These are phyloP conservation scores for Plasmopara muralis DNA, from an alignment of 352 stramenopile species.

Conservation along the genomic window DNA sequence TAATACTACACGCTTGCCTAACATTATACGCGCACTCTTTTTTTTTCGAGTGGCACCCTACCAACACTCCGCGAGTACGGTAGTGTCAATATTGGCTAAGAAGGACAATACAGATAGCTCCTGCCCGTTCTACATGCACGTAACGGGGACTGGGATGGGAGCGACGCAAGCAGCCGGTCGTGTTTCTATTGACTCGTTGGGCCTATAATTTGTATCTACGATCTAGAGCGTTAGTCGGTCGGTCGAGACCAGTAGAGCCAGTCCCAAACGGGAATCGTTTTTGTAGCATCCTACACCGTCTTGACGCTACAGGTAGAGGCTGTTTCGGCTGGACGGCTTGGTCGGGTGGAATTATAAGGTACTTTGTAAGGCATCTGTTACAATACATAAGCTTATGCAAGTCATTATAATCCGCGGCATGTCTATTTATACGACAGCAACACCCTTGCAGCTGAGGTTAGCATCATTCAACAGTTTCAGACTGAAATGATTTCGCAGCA, in stretches of 20 bases:
- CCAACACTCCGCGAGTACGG: background rate
- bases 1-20: background rate
- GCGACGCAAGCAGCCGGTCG: conserved; percentile 9
- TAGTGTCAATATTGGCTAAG: background rate
- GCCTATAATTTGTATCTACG: conserved; percentile 4
- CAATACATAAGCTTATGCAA: background rate
- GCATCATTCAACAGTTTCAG: background rate
- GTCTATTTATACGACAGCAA: conserved; percentile 1
- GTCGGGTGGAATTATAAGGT: conserved; percentile 10
- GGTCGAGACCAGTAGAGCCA: conserved; percentile 2
- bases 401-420: background rate
- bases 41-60: too few relatives aligned
- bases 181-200: background rate
- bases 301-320: conserved; percentile 18
- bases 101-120: background rate
- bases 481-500: too few relatives aligned
- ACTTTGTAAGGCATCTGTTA: conserved; percentile 4
- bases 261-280: background rate
- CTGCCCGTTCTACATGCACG: conserved; percentile 4
- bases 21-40: too few relatives aligned
- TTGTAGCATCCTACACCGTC: conserved; percentile 1
- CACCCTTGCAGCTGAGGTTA: conserved; percentile 3
- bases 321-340: conserved; percentile 21
- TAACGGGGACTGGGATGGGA: background rate
- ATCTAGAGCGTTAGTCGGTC: background rate